Base-by-base conservation (phyloP, 2,329 filamentous ascomycete genomes). In the Monosporascus sp. region DNA sequence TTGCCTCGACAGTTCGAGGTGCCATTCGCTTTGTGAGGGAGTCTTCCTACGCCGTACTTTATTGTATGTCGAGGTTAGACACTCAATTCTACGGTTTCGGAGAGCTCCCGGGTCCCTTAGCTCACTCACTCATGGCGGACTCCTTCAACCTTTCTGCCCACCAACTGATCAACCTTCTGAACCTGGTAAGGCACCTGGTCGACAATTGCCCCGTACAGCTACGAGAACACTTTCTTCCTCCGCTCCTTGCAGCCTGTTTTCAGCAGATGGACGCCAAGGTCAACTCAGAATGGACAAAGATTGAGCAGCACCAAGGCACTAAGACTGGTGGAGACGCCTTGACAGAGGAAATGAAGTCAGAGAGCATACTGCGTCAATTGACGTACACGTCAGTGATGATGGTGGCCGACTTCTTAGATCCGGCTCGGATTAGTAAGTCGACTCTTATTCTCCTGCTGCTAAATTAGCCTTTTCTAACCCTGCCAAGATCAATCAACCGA, bases 281-380 rank as follows among this genome's bases (percentile, higher is more conserved):
- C 58, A 88, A 84, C 36, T 78, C 82, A 0, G 93, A 97, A 68
- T 99, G 94, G 94, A 83, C 87, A 56, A 83, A 84, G 59, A 84
- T 97, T 54, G 83, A 86, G 66, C 74, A 80, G 58, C 75, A 83
- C 58, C 81, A 88, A 61, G 76, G 74, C 20, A 75, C 84, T 14
- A 80, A 82, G 43, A 81, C 86, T 1, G 86, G 86, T 3, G 86
- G 86, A 20, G 90, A 92, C 52, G 89, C 90, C 55, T 75, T 99
- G 51, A 90, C 89, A 1, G 91, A 97, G 61, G 94, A 99, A 73
- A 99, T 99, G 94, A 96, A 97, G 72, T 87, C 90, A 7, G 94
- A 99, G 70, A 97, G 93, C 66, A 95, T 99, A 31, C 76, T 99
- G 46, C 85, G 94, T 20, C 91, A 97, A 68, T 80, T 97, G 49